phyloP scores from a whole-genome alignment of 495 filamentous ascomycete genomes.

The Podospora pseudocomata region DNA sequence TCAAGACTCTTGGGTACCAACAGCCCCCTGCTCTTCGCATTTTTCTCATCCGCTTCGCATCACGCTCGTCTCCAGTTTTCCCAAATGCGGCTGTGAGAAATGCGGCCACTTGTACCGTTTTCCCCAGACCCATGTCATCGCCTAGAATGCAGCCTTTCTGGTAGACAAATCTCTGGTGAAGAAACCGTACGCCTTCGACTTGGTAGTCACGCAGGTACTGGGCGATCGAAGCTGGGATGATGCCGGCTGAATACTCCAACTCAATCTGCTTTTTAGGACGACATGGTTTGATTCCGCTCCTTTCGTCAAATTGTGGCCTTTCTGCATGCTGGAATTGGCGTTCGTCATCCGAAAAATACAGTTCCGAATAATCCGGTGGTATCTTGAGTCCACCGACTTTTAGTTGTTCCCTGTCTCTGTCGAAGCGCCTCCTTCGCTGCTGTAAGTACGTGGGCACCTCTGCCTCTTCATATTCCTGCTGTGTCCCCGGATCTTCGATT shows the following conservation, averaged over 20 bases:
- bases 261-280: conserved; percentile 70
- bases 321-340: conserved; percentile 59
- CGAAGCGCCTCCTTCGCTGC: conserved; percentile 56
- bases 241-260: conserved; percentile 69
- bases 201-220: conserved; percentile 94
- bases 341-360: conserved; percentile 88
- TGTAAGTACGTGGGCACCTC: conserved; percentile 45
- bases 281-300: conserved; percentile 53
- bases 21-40: conserved; percentile 56
- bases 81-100: conserved; percentile 92
- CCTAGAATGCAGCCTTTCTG: conserved; percentile 88
- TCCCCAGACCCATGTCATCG: conserved; percentile 97
- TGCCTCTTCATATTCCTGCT: conserved; percentile 31
- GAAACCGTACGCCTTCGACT: conserved; percentile 76
- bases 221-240: conserved; percentile 86
- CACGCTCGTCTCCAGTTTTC: conserved; percentile 87
- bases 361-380: conserved; percentile 73
- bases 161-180: conserved; percentile 87
- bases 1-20: conserved; percentile 86
- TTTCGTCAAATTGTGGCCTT: conserved; percentile 61
- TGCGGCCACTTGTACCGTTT: conserved; percentile 94
- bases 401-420: conserved; percentile 53
- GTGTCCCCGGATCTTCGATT: conserved; percentile 20
- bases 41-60: conserved; percentile 88
- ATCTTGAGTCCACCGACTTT: conserved; percentile 67